Conservation (phyloP, 805 yeast species). For the Ogataea ganodermae region DNA sequence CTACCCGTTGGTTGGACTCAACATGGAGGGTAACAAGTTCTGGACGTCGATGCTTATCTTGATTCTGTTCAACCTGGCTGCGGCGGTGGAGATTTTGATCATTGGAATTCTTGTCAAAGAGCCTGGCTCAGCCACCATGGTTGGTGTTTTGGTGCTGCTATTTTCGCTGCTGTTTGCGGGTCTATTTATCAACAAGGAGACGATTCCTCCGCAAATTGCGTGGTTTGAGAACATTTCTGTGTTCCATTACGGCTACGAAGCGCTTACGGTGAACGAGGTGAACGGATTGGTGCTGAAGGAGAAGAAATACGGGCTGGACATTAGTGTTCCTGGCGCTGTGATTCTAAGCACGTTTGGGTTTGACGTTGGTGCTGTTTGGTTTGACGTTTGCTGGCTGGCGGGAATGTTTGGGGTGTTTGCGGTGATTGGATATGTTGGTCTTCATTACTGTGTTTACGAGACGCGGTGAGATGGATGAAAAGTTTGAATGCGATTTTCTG, state of each 20-base stretch:
- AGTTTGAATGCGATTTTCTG: not conserved
- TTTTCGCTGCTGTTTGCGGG: conserved; percentile 94
- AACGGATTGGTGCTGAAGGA: conserved; percentile 81
- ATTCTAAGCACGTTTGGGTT: conserved; percentile 95
- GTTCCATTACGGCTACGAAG: conserved; percentile 95
- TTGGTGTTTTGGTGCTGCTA: conserved; percentile 79
- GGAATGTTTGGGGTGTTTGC: conserved; percentile 61
- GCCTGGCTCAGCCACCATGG: conserved; percentile 87
- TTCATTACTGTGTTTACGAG: conserved; percentile 76
- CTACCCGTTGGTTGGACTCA: conserved; percentile 89
- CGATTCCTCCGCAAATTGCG: conserved; percentile 48
- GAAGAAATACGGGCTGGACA: conserved; percentile 87
- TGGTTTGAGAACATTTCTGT: conserved; percentile 84
- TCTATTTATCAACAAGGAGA: conserved; percentile 81
- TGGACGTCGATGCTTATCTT: conserved; percentile 67
- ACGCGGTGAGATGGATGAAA: conserved; percentile 47
- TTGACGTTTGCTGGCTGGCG: conserved; percentile 62
- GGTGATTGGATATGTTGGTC: conserved; percentile 69
- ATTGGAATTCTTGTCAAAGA: conserved; percentile 88
- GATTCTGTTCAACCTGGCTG: conserved; percentile 81
- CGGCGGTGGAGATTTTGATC: conserved; percentile 80
- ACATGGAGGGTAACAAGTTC: conserved; percentile 74
- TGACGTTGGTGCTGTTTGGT: conserved; percentile 70
- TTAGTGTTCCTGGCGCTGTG: conserved; percentile 97
- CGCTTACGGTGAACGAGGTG: conserved; percentile 89